Evolutionary conservation across 768 basidiomycete species (phyloP), one percentile per base, ranked within the genome.

Genomic region (Candolleomyces efflorescens): DNA sequence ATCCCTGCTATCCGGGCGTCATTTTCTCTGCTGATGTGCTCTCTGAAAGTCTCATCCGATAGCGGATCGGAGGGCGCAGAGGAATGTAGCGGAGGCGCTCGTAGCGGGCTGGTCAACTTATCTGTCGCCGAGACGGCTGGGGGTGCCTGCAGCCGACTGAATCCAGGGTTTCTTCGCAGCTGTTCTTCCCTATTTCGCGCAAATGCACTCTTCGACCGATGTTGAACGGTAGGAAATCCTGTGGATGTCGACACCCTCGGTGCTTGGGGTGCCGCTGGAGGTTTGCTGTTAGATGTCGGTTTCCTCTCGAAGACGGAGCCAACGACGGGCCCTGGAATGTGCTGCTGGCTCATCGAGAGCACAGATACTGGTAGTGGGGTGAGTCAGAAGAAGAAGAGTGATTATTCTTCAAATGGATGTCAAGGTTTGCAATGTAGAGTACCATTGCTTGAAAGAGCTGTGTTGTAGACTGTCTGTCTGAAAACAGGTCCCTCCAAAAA

Each of bases 11-110:
- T 80, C 26, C 73, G 71, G 11, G 72, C 69, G 57, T 80, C 76
- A 61, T 95, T 94, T 65, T 92, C 89, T 55, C 76, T 75, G 62
- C 82, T 84, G 54, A 86, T 81, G 63, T 82, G 82, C 10, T 70
- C 71, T 55, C 82, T 74, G 80, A 87, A 85, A 49, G 75, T 73
- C 60, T 74, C 68, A 49, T 60, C 44, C 23, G 24, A 59, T 43
- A 17, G 61, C 15, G 24, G 45, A 32, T 24, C 26, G 23, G 55
- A 46, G 44, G 55, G 18, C 23, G 18, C 20, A 15, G 22, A 18
- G 2, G 32, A 48, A 41, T 36, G 18, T 32, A 20, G 36, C 27
- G n/a, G 12, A 12, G 32, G 47, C 15, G 55, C 12, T 48, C 6
- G 18, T 13, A 36, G 11, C 10, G 52, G 24, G 10, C 22, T 20